Evolutionary conservation across 2,329 filamentous ascomycete species (phyloP).

Genomic region (Aureobasidium uvarum): DNA sequence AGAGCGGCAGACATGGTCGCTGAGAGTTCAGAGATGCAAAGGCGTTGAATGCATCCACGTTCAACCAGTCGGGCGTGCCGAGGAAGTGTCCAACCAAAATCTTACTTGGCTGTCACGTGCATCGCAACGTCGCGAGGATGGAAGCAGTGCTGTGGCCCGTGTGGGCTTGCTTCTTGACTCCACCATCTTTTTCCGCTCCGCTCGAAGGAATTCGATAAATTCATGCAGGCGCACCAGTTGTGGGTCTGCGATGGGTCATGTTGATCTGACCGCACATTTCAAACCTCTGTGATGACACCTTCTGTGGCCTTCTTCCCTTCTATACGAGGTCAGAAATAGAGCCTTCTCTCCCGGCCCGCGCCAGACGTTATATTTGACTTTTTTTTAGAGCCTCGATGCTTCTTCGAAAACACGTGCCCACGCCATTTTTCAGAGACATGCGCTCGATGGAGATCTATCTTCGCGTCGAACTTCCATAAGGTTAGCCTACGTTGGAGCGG

Average conservation of each 20-base stretch:
- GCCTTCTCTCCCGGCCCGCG: background rate
- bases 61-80: background rate
- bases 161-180: background rate
- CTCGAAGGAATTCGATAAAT: background rate
- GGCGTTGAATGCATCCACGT: background rate
- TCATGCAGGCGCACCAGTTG: constrained; percentile 17
- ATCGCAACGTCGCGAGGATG: background rate
- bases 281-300: background rate
- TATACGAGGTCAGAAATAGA: constrained; percentile 6
- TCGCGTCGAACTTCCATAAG: background rate
- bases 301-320: background rate
- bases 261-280: background rate
- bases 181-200: background rate
- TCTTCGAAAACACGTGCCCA: constrained; percentile 1
- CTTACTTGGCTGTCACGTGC: background rate
- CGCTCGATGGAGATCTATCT: background rate
- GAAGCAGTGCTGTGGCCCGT: background rate
- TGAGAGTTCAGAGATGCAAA: background rate
- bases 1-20: background rate
- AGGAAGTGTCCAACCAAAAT: constrained; percentile 1
- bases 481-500: background rate
- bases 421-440: constrained; percentile 6
- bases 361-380: constrained; percentile 15
- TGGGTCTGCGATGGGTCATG: background rate
- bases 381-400: constrained; percentile 15